Percentiles rank a stretch among this genome's conserved stretches.
These are phyloP conservation scores for Xylariaceae sp. DNA, from an alignment of 2,329 filamentous ascomycete genomes.

Conservation along the genomic window DNA sequence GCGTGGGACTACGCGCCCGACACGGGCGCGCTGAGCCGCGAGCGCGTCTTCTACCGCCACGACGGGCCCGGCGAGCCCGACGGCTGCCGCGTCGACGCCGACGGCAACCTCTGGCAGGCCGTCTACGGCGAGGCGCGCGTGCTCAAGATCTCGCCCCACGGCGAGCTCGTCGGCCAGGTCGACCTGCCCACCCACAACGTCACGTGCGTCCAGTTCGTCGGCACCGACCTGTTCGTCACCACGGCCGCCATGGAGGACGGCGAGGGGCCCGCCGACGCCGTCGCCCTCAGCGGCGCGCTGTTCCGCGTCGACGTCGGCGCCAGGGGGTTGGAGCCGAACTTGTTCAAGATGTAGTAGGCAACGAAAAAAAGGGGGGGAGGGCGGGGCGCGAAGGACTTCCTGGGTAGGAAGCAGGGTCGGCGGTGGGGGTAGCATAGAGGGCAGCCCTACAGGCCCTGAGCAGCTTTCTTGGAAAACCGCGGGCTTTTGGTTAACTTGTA, in stretches of 20 bases:
- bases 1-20: conserved; percentile 63
- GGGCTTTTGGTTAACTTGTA: no score
- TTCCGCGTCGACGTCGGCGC: conserved; percentile 74
- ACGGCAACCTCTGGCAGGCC: conserved; percentile 84
- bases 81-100: conserved; percentile 74
- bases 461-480: no score
- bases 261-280: conserved; percentile 54
- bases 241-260: conserved; percentile 61
- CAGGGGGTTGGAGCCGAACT: conserved; percentile 53
- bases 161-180: conserved; percentile 67
- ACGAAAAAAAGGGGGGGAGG: no score
- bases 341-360: conserved; percentile 60
- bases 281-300: conserved; percentile 60
- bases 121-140: conserved; percentile 74
- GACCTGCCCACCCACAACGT: conserved; percentile 69
- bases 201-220: conserved; percentile 75
- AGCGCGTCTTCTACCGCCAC: conserved; percentile 66
- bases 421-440: no score
- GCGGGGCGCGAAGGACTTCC: no score
- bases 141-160: conserved; percentile 62
- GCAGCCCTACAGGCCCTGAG: no score
- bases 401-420: no score
- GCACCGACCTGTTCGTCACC: conserved; percentile 69
- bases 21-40: conserved; percentile 57
- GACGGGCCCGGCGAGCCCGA: conserved; percentile 63